These are phyloP conservation scores for Aspergillus mulundensis DNA, from an alignment of 495 filamentous ascomycete species.

Conservation along the genomic window DNA sequence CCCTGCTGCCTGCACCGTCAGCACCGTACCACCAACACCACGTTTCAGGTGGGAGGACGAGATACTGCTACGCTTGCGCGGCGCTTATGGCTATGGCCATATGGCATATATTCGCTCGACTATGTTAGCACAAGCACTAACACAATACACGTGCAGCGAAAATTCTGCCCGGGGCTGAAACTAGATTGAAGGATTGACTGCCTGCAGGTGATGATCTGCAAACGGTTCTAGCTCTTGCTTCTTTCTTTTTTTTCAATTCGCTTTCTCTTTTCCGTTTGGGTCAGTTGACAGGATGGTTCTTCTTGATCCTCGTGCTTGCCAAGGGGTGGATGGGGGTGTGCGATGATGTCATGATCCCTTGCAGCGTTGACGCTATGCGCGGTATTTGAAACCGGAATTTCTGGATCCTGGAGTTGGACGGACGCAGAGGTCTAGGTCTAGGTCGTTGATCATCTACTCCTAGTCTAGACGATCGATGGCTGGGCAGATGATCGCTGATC, in stretches of 20 bases:
- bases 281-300: not conserved
- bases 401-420: no score
- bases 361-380: not conserved
- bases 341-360: constrained; percentile 1
- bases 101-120: no score
- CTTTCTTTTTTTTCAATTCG: not conserved
- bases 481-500: not conserved
- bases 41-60: not conserved
- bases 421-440: not conserved
- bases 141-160: no score
- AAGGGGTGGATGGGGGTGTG: not conserved
- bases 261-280: not conserved
- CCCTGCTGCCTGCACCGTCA: not conserved
- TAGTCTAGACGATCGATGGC: not conserved
- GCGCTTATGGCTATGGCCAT: no score
- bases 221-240: not conserved
- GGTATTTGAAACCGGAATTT: not conserved
- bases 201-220: no score
- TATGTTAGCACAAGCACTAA: no score
- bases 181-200: not conserved
- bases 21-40: not conserved
- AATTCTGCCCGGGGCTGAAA: not conserved
- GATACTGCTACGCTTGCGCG: not conserved
- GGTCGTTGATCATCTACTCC: not conserved
- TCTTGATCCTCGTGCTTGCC: not conserved